Evolutionary conservation across 2,329 filamentous ascomycete genomes (phyloP), one percentile per base, ranked within the genome.

Genomic region (Rhinocladiella similis): DNA sequence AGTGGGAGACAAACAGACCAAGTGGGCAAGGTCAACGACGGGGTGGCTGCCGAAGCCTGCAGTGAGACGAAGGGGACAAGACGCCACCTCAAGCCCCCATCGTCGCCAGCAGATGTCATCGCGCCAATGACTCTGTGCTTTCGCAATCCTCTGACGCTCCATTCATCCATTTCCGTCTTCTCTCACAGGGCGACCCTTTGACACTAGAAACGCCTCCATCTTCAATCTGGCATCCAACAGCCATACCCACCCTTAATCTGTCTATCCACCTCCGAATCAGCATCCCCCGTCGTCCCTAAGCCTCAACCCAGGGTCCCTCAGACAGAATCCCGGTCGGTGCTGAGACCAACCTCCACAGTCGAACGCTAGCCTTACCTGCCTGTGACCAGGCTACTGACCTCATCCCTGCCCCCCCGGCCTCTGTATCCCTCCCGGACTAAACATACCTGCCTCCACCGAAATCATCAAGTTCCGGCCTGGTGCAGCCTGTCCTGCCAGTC

Each of bases 181-280:
- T 41, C 38, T 41, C 4, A 41, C 38, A 41, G n/a, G 38, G 38
- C 38, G 22, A n/a, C 42, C 14, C 7, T 7, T 20, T 25, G 1
- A 25, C 18, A 18, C 12, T 18, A 20, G 18, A 43, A 43, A 47
- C 45, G 55, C 57, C 50, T 50, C 52, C 53, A 60, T 56, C 57
- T 54, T 52, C 36, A 54, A 60, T 60, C 57, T 60, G 54, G 57
- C 57, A 54, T 60, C 39, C 54, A 52, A 35, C 29, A 48, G n/a
- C n/a, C 19, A 39, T 39, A 59, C 52, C 56, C 56, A 53, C 53
- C 48, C 18, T 14, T 35, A 25, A 25, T 25, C 36, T 50, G 22
- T 48, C 29, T 50, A 55, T 42, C 47, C 53, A 50, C 45, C 27
- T 50, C 49, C 41, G 57, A 48, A 56, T 59, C 53, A 41, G 55